phyloP scores from a whole-genome alignment of 163 green algal genomes.

The Trebouxia gelatinosa region DNA sequence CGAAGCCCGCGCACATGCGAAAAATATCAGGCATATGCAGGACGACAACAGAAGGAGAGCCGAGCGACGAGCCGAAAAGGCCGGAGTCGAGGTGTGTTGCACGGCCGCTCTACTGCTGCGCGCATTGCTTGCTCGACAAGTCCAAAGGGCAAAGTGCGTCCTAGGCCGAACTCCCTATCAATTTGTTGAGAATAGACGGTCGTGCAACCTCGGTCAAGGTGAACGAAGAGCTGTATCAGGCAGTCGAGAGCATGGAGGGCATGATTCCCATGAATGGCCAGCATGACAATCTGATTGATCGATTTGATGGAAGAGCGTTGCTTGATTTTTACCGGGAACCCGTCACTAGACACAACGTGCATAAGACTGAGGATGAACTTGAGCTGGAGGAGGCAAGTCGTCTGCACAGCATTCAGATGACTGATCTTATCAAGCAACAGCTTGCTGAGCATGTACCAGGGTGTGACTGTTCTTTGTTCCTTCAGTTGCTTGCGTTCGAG shows the following conservation, averaged over 20 bases:
- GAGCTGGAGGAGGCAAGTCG: slow-evolving; percentile 64
- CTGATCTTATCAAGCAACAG: not conserved
- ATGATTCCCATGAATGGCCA: slow-evolving; percentile 73
- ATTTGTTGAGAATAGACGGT: slow-evolving; percentile 61
- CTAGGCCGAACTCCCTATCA: slow-evolving; percentile 58
- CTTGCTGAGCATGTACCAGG: not conserved
- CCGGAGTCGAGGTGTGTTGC: slow-evolving; percentile 36
- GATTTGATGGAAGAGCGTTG: slow-evolving; percentile 68
- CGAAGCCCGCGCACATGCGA: slow-evolving; percentile 49
- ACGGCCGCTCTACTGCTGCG: not conserved
- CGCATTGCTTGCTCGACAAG: not conserved
- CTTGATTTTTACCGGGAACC: slow-evolving; percentile 70
- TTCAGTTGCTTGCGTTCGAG: slow-evolving; percentile 74
- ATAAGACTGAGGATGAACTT: slow-evolving; percentile 48
- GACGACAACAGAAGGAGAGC: slow-evolving; percentile 53
- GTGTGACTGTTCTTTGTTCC: not conserved
- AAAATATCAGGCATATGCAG: slow-evolving; percentile 49
- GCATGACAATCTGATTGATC: slow-evolving; percentile 67
- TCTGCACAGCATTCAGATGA: not conserved
- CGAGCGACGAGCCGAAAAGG: slow-evolving; percentile 58
- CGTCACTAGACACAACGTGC: slow-evolving; percentile 14
- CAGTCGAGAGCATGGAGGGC: slow-evolving; percentile 55
- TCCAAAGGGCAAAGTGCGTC: not conserved
- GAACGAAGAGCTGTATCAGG: slow-evolving; percentile 56
- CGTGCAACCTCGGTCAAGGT: slow-evolving; percentile 51